Conservation (phyloP, 345 rosid genomes). For the Populus pruinosa region DNA sequence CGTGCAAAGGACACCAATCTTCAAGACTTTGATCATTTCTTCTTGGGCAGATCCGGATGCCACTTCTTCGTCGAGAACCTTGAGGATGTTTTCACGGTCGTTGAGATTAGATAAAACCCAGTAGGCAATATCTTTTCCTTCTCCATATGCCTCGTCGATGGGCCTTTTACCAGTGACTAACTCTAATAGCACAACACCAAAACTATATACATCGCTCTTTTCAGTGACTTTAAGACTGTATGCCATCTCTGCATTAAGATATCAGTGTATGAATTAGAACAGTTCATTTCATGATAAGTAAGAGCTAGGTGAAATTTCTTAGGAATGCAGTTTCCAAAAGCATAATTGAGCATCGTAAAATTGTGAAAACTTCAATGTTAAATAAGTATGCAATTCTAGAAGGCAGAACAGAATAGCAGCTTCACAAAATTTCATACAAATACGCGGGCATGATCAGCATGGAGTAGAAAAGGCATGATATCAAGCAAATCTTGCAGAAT, state of each 20-base stretch:
- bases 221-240: constrained; percentile 62
- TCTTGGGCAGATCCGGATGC: constrained; percentile 34
- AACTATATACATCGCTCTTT: constrained; percentile 84
- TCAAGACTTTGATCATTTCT: constrained; percentile 68
- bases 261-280: background rate
- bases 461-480: background rate
- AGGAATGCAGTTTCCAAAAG: background rate
- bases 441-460: background rate
- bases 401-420: background rate
- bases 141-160: constrained; percentile 68
- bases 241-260: constrained; percentile 62
- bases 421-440: background rate
- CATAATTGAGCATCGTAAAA: background rate
- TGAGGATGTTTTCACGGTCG: constrained; percentile 40
- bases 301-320: no score
- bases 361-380: background rate
- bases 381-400: background rate
- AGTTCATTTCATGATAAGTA: background rate
- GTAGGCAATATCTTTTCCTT: constrained; percentile 70
- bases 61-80: constrained; percentile 52
- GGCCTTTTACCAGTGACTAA: constrained; percentile 54
- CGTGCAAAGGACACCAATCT: constrained; percentile 67
- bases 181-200: constrained; percentile 82
- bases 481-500: background rate
- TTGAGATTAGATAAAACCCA: constrained; percentile 62